Base-by-base conservation (phyloP, 306 rosid species). In the Cucumis sativus region DNA sequence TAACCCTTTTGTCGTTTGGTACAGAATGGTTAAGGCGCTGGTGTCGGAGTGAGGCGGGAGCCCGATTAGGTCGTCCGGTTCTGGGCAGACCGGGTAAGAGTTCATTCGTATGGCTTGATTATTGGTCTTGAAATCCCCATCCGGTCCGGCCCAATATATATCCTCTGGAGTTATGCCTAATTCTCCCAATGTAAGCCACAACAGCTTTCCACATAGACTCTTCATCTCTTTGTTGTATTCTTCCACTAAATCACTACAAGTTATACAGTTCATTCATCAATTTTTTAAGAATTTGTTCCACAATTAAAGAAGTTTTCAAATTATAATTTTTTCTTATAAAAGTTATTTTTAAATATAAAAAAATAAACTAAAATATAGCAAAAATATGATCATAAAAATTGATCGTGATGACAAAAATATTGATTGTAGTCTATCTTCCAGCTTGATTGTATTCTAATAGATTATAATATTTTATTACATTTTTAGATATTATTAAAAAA, bases 21-120 rank as follows among this genome's bases (percentile, higher is more conserved):
- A 59, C 7, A 95, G 83, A 13, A 92, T 85, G 0, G 97, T 88
- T 61, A 95, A 81, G 13, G 92, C 84, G 76, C 97, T 92, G 0
- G 99, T 89, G 73, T 95, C 99, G 0, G 99, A 92, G 78, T 95
- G 97, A 4, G 91, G 87, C 1, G 97, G 97, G 0, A 95, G 88
- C 25, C 99, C 97, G 97, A 91, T 95, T 79, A 97, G 97, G 17
- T 88, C 91, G 21, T 87, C 92, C 0, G 99, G 97, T 25, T 95
- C 97, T 1, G 97, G 99, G 37, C 99, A 95, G 41, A 76, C 83
- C 9, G 99, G 99, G 84, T 95, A 95, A 0, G 88, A 92, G 57
- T 95, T 95, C 64, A 37, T 92, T 97, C 13, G 99, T 15, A 87
- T 14, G 4, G 92, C 97, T 5, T 86, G 87, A 2, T 79, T 58